Percentiles rank a stretch among this genome's conserved stretches.
These are phyloP conservation scores for Polysphondylium violaceum DNA, from an alignment of 78 protist species.

Conservation along the genomic window DNA sequence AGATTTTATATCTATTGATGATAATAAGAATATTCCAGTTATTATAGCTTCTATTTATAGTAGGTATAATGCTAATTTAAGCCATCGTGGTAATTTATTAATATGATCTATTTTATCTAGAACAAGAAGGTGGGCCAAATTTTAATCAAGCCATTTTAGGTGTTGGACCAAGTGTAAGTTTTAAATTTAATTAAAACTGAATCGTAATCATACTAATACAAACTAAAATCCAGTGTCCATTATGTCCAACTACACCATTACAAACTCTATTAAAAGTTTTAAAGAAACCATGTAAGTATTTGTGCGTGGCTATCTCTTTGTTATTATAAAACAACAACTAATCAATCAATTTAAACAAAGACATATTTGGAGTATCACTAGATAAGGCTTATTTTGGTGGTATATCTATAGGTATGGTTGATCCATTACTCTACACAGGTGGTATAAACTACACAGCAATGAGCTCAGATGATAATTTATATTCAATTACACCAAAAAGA, in stretches of 20 bases:
- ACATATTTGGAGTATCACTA: slow-evolving; percentile 69
- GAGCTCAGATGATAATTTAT: slow-evolving; percentile 15
- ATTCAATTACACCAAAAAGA: slow-evolving; percentile 27
- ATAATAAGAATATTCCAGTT: slow-evolving; percentile 70
- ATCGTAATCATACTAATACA: too few relatives aligned
- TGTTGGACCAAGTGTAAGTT: slow-evolving; percentile 73
- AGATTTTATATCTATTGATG: slow-evolving; percentile 62
- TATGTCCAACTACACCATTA: slow-evolving; percentile 57
- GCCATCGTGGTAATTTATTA: background rate
- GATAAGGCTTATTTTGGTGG: slow-evolving; percentile 77
- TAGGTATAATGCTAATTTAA: slow-evolving; percentile 1
- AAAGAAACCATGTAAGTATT: too few relatives aligned
- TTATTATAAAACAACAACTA: background rate
- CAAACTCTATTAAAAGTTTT: slow-evolving; percentile 30
- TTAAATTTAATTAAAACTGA: too few relatives aligned
- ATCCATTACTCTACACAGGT: slow-evolving; percentile 43
- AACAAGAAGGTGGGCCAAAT: slow-evolving; percentile 10
- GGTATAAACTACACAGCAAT: slow-evolving; percentile 50
- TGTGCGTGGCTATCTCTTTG: too few relatives aligned
- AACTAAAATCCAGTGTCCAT: too few relatives aligned
- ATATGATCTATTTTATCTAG: background rate
- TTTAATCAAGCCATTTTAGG: slow-evolving; percentile 44
- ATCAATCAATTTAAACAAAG: slow-evolving; percentile 15
- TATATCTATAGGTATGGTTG: slow-evolving; percentile 46
- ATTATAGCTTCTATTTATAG: slow-evolving; percentile 41